Percentiles rank a stretch among this genome's conserved stretches.
Conservation (phyloP, 768 basidiomycete species). For the Brasilioporus rufonigricans region DNA sequence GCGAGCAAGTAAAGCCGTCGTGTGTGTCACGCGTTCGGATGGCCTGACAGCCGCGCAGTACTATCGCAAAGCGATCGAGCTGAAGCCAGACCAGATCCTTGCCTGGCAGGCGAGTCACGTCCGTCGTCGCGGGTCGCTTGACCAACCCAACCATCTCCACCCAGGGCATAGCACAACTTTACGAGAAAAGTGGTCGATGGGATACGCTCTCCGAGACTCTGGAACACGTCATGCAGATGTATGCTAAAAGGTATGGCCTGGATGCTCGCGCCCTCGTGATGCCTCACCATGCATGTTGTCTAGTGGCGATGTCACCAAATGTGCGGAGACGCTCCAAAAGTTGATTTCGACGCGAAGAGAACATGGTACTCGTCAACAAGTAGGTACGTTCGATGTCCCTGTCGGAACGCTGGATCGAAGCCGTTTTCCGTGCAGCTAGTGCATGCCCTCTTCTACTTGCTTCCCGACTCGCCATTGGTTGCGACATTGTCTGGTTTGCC, state of each 20-base stretch:
- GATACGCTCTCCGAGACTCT: slow-evolving; percentile 53
- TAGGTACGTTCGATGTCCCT: slow-evolving; percentile 22
- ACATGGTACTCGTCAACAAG: slow-evolving; percentile 61
- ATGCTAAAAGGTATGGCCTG: slow-evolving; percentile 52
- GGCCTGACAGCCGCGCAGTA: slow-evolving; percentile 44
- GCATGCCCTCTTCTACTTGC: slow-evolving; percentile 61
- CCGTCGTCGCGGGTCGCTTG: slow-evolving; percentile 6
- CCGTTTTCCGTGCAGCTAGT: slow-evolving; percentile 49
- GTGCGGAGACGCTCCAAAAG: slow-evolving; percentile 79
- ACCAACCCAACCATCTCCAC: not conserved
- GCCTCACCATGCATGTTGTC: not conserved
- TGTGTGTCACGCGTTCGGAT: not conserved
- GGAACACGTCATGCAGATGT: slow-evolving; percentile 54
- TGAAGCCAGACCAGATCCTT: slow-evolving; percentile 66
- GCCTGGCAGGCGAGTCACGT: slow-evolving; percentile 74
- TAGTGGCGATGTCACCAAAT: slow-evolving; percentile 75
- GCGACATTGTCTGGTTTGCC: slow-evolving; percentile 64
- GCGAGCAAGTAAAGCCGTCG: slow-evolving; percentile 77
- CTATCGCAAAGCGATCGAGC: slow-evolving; percentile 72
- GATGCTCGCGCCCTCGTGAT: not conserved
- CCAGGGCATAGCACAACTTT: slow-evolving; percentile 72
- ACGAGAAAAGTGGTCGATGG: slow-evolving; percentile 64
- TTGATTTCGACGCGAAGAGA: slow-evolving; percentile 60
- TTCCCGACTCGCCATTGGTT: slow-evolving; percentile 72
- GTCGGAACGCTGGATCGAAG: not conserved